These are phyloP conservation scores for Ampelocalamus luodianensis DNA, from an alignment of 176 grass and related monocot genomes.

Conservation along the genomic window DNA sequence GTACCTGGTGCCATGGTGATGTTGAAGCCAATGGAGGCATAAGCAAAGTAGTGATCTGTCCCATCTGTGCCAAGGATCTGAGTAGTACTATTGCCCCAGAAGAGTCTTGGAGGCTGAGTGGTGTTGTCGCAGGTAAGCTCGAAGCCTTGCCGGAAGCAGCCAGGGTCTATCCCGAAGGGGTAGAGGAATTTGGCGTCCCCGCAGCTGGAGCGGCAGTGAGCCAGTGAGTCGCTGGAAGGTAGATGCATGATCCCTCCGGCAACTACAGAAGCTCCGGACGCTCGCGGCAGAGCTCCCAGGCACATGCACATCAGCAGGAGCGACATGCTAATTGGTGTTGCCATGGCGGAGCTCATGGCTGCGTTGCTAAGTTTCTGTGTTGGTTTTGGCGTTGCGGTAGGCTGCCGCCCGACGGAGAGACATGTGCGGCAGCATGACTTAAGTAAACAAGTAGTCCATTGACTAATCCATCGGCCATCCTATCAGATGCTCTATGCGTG, in stretches of 20 bases:
- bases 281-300: too few relatives aligned
- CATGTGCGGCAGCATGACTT: too few relatives aligned
- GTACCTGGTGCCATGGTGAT: neutral
- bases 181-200: neutral
- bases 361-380: too few relatives aligned
- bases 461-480: too few relatives aligned
- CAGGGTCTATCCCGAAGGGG: constrained; percentile 37
- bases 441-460: too few relatives aligned
- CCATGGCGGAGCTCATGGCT: too few relatives aligned
- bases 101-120: constrained; percentile 12
- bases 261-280: too few relatives aligned
- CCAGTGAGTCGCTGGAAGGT: neutral
- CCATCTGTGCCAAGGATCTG: neutral
- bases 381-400: too few relatives aligned
- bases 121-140: constrained; percentile 22
- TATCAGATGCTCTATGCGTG: too few relatives aligned
- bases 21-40: neutral
- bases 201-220: constrained; percentile 30
- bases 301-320: neutral
- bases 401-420: too few relatives aligned
- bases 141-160: constrained; percentile 42
- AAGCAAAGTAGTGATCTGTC: neutral
- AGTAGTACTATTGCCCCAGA: neutral
- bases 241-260: neutral
- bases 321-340: neutral